Conservation (phyloP, 768 basidiomycete species). For the Leccinellum rugosiceps region DNA sequence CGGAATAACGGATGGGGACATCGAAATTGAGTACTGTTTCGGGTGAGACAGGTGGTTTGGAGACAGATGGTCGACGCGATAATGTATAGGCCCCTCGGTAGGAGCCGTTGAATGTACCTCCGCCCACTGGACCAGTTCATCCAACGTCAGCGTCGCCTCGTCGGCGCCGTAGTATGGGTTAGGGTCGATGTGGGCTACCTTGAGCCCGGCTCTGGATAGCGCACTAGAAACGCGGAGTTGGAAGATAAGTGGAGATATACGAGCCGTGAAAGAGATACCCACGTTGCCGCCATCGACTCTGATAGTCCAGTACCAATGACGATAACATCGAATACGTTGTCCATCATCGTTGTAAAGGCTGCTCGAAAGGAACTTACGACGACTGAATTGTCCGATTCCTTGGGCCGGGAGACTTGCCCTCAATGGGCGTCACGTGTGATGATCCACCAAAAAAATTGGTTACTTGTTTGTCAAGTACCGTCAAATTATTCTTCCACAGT, state of each 20-base stretch:
- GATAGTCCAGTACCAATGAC: slow-evolving; percentile 78
- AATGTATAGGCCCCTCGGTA: slow-evolving; percentile 10
- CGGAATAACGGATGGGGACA: slow-evolving; percentile 80
- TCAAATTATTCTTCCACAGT: neutral
- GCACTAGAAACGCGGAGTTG: slow-evolving; percentile 49
- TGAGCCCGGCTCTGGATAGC: slow-evolving; percentile 83
- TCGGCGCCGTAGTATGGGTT: slow-evolving; percentile 83
- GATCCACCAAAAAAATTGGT: slow-evolving; percentile 16
- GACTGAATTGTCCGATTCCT: neutral
- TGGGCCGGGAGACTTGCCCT: slow-evolving; percentile 22
- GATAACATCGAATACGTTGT: slow-evolving; percentile 57
- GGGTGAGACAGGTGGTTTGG: slow-evolving; percentile 47
- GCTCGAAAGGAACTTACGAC: neutral
- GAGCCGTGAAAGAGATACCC: slow-evolving; percentile 32
- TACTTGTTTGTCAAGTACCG: neutral
- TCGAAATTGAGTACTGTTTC: slow-evolving; percentile 80
- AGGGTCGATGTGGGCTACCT: slow-evolving; percentile 82
- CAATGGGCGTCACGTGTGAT: slow-evolving; percentile 23
- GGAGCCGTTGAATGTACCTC: slow-evolving; percentile 33
- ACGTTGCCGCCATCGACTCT: slow-evolving; percentile 89
- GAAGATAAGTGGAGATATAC: neutral
- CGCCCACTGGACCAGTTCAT: slow-evolving; percentile 76
- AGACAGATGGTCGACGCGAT: slow-evolving; percentile 40
- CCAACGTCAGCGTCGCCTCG: slow-evolving; percentile 77
- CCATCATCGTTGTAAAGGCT: slow-evolving; percentile 30